phyloP scores from a whole-genome alignment of 1,139 yeast species.

The Sugiyamaella grinbergsii region DNA sequence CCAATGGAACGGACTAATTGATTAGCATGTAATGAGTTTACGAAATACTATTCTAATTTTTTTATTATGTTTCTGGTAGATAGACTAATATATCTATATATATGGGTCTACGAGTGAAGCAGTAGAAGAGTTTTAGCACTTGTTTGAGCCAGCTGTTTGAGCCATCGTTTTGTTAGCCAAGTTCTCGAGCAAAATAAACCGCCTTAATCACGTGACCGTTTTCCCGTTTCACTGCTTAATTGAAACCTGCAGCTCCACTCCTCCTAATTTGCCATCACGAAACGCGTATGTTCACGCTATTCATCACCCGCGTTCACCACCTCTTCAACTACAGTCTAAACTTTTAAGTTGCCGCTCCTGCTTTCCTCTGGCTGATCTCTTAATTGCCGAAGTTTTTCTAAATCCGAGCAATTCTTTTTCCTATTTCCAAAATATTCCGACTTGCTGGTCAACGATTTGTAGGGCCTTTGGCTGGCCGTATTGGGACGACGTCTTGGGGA shows the following conservation, averaged over 20 bases:
- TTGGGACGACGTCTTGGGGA: background rate
- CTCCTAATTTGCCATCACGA: background rate
- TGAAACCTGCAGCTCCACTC: background rate
- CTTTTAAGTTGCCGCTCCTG: too few relatives aligned
- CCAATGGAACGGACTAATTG: background rate
- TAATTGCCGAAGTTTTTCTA: background rate
- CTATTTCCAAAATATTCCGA: constrained; percentile 13
- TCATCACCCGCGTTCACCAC: background rate
- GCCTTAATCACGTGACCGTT: background rate
- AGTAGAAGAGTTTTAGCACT: too few relatives aligned
- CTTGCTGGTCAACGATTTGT: constrained; percentile 1
- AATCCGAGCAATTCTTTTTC: background rate
- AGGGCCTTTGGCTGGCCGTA: constrained; percentile 16
- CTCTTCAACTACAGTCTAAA: too few relatives aligned
- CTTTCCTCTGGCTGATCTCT: too few relatives aligned
- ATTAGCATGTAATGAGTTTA: background rate
- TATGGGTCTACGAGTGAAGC: too few relatives aligned
- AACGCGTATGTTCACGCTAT: background rate
- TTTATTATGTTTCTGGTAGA: background rate
- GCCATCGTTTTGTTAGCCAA: too few relatives aligned
- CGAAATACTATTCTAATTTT: background rate
- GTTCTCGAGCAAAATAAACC: too few relatives aligned
- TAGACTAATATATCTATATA: too few relatives aligned
- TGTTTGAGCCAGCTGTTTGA: too few relatives aligned
- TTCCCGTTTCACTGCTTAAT: background rate